Percentiles rank a stretch among this genome's conserved stretches.
These are phyloP conservation scores for Trametes sanguinea DNA, from an alignment of 768 basidiomycete genomes.

Conservation along the genomic window DNA sequence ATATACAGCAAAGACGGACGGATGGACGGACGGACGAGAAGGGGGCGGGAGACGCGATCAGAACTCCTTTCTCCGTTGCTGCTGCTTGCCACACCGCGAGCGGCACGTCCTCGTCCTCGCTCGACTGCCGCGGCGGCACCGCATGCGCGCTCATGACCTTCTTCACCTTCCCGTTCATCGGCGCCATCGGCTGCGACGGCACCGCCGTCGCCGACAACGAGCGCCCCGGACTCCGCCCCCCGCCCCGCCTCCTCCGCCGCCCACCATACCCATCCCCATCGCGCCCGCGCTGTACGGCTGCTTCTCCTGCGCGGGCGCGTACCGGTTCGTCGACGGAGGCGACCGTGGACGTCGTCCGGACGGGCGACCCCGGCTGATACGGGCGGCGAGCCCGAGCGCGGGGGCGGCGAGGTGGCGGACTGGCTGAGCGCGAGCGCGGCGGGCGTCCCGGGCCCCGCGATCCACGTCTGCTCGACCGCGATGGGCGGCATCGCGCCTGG, in stretches of 20 bases:
- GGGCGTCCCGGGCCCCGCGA: conserved; percentile 36
- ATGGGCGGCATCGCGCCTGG: conserved; percentile 66
- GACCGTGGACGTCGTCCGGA: conserved; percentile 51
- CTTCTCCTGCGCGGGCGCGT: conserved; percentile 36
- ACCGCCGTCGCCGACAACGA: conserved; percentile 71
- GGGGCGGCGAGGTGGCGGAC: conserved; percentile 40
- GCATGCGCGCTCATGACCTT: conserved; percentile 73
- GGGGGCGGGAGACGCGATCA: neutral
- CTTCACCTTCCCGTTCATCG: conserved; percentile 52
- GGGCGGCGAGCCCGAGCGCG: conserved; percentile 32
- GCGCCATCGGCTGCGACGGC: conserved; percentile 43
- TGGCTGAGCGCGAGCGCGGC: conserved; percentile 27
- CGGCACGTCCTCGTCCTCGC: conserved; percentile 80
- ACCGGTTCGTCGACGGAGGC: conserved; percentile 49
- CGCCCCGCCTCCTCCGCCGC: neutral
- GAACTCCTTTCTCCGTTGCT: conserved; percentile 52
- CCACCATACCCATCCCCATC: too few relatives aligned
- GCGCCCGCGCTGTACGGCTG: conserved; percentile 22
- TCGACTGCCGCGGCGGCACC: conserved; percentile 45
- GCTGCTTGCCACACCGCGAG: conserved; percentile 78
- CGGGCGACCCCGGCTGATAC: conserved; percentile 32
- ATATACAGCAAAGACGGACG: neutral
- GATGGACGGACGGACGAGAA: neutral
- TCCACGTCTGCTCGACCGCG: conserved; percentile 34
- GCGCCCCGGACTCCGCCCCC: conserved; percentile 53